Percentiles rank a stretch among this genome's conserved stretches.
These are phyloP conservation scores for Trichoderma parareesei DNA, from an alignment of 495 filamentous ascomycete genomes.

Conservation along the genomic window DNA sequence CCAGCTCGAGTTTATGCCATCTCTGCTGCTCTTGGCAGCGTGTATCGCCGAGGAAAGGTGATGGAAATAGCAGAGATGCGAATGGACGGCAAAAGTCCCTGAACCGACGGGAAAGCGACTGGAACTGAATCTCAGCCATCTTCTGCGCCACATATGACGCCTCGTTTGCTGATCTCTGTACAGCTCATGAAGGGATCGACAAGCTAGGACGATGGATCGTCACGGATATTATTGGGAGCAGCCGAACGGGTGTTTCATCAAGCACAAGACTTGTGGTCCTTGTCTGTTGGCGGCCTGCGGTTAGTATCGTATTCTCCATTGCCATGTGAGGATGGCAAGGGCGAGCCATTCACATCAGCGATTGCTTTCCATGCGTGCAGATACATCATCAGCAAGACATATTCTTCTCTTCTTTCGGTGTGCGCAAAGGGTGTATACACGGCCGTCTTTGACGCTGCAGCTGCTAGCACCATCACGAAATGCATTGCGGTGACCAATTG, in stretches of 20 bases:
- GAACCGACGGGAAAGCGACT: neutral
- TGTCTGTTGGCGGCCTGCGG: neutral
- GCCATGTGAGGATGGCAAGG: neutral
- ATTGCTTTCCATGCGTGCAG: neutral
- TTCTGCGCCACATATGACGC: slow-evolving; percentile 2
- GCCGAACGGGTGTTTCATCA: neutral
- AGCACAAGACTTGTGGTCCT: neutral
- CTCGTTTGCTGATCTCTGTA: neutral
- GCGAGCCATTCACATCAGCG: neutral
- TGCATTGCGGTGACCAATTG: slow-evolving; percentile 2
- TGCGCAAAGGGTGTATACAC: neutral
- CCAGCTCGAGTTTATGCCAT: too few species aligned
- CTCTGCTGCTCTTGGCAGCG: too few species aligned
- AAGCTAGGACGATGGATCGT: slow-evolving; percentile 3
- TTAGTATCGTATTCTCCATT: neutral
- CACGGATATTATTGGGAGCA: neutral
- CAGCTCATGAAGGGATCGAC: neutral
- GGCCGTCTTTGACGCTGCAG: neutral
- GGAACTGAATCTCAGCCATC: neutral
- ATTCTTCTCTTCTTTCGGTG: neutral
- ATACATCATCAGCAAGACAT: neutral
- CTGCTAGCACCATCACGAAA: neutral
- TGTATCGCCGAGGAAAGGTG: too few species aligned
- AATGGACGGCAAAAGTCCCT: too few species aligned
- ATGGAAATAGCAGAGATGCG: too few species aligned